Evolutionary conservation across 352 stramenopile species (phyloP), one percentile per base, ranked within the genome.

Genomic region (Hyaloperonospora brassicae): DNA sequence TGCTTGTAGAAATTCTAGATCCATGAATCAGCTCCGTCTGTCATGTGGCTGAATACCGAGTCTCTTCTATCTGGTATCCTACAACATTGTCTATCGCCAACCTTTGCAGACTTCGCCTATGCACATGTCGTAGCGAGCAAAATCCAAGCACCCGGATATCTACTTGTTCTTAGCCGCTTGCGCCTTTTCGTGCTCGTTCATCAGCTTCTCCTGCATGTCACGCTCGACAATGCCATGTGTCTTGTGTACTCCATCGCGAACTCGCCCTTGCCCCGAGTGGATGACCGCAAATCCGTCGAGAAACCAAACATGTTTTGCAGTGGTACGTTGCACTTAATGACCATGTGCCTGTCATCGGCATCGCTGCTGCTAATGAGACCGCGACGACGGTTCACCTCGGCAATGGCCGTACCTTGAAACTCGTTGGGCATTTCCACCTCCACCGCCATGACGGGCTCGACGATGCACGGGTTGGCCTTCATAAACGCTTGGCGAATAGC

Each of bases 181-280:
- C 47, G 89, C 77, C 72, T 96, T 90, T 56, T 89, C 80, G 76
- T 97, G 96, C 66, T 98, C 95, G 31, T 81, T 84, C 67, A 98
- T 79, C 50, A 98, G 79, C 57, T 98, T 95, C 55, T 97, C 89
- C 78, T 98, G 93, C 45, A 89, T 74, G 68, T 98, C 91, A 60
- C 80, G 80, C 53, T 87, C 84, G 34, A 98, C 95, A 44, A 95
- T 70, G 52, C 85, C 84, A 74, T 99, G 95, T 13, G 90, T 89
- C 65, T 98, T n/a, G n/a, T 97, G 87, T 99, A 99, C 75, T 99
- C 96, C 97, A 99, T 99, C 24, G 94, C 97, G 70, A 99, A 99
- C 75, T 99, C 96, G 59, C 96, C 96, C 81, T 98, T 98, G 59
- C 93, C 95, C 75, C 98, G 93, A 51, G 95, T 98, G 22, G 90